These are phyloP conservation scores for Eucalyptus decipiens DNA, from an alignment of 345 rosid genomes.

Conservation along the genomic window DNA sequence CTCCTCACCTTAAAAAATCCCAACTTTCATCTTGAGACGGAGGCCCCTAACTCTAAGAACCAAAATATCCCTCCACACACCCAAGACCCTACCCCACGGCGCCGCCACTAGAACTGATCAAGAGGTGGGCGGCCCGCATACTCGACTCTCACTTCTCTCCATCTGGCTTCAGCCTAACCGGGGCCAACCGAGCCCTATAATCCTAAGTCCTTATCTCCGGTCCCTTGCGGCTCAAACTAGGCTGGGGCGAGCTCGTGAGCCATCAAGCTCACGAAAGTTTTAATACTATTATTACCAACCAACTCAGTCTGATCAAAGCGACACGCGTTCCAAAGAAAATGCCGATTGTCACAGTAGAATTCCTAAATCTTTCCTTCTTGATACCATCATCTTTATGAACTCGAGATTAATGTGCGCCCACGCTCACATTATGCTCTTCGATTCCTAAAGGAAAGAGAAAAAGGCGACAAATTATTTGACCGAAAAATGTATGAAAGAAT, in stretches of 20 bases:
- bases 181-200: not conserved
- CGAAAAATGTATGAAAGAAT: not conserved
- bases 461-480: not conserved
- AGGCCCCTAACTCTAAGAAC: not conserved
- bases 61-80: not conserved
- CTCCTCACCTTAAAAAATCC: not conserved
- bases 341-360: not conserved
- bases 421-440: not conserved
- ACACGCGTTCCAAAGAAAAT: too few species aligned
- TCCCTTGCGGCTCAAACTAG: not conserved
- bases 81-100: not conserved
- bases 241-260: not conserved
- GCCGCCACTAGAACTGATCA: not conserved
- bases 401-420: not conserved
- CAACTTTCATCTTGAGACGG: accelerated
- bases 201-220: not conserved
- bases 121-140: not conserved
- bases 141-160: not conserved
- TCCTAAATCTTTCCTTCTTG: not conserved
- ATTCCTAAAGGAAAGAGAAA: not conserved
- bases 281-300: accelerated
- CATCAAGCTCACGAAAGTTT: not conserved
- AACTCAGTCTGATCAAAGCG: not conserved
- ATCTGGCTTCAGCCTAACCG: not conserved
- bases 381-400: not conserved